phyloP scores from a whole-genome alignment of 139 green algal species.

The Chlamydomonas applanata region DNA sequence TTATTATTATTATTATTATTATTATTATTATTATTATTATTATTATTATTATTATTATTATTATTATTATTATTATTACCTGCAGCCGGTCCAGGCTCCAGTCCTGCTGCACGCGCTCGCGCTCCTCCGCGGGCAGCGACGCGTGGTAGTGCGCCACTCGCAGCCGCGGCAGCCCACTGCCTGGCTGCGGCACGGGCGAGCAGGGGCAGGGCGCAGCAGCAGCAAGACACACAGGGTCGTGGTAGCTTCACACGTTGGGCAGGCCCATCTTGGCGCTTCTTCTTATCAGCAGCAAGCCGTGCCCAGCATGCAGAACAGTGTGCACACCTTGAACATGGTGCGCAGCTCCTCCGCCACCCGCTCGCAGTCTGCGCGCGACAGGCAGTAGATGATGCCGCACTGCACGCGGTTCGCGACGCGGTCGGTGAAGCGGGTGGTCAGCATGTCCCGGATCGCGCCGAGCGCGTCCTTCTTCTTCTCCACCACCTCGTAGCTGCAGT shows the following conservation, averaged over 20 bases:
- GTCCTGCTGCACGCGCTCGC: slow-evolving; percentile 69
- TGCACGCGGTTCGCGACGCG: slow-evolving; percentile 21
- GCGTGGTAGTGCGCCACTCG: slow-evolving; percentile 82
- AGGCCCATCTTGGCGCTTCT: neutral
- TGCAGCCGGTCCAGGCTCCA: slow-evolving; percentile 76
- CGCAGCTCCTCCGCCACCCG: slow-evolving; percentile 56
- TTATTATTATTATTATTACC: too few relatives aligned
- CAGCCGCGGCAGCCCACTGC: neutral
- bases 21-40: too few relatives aligned
- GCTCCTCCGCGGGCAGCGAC: slow-evolving; percentile 59
- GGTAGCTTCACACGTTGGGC: neutral
- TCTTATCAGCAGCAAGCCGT: too few relatives aligned
- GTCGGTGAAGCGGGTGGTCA: slow-evolving; percentile 4
- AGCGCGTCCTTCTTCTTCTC: slow-evolving; percentile 73
- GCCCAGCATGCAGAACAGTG: neutral
- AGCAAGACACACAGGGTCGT: neutral
- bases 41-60: too few relatives aligned
- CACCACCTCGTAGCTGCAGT: slow-evolving; percentile 82
- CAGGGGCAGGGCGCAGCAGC: too few relatives aligned
- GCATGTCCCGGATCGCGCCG: slow-evolving; percentile 55
- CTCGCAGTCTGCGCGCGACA: slow-evolving; percentile 79
- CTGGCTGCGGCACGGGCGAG: too few relatives aligned
- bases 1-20: too few relatives aligned
- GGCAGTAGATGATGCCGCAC: slow-evolving; percentile 95
- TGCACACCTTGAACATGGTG: neutral